phyloP scores from a whole-genome alignment of 768 basidiomycete species.

The Rhodotorula graminis region DNA sequence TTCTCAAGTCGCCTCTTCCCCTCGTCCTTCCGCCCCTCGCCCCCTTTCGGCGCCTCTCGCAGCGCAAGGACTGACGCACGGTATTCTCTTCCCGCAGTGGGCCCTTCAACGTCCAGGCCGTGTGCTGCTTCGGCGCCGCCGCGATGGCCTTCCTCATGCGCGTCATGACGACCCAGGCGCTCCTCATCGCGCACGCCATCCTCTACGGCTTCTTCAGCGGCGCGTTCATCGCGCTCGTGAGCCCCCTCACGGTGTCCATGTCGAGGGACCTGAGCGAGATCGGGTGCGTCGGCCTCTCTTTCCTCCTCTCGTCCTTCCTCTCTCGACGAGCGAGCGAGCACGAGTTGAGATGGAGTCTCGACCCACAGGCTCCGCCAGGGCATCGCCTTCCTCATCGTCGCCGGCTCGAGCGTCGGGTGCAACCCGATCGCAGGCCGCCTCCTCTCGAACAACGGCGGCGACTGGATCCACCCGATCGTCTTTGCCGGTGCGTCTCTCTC shows the following conservation, averaged over 20 bases:
- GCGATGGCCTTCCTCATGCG: slow-evolving; percentile 40
- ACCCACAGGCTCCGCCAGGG: slow-evolving; percentile 13
- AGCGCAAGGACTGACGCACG: too few relatives aligned
- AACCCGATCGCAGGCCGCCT: slow-evolving; percentile 32
- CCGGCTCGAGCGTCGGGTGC: slow-evolving; percentile 10
- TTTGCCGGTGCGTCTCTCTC: slow-evolving; percentile 8
- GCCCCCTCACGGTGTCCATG: slow-evolving; percentile 13
- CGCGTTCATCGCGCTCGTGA: slow-evolving; percentile 43
- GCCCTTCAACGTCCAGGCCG: slow-evolving; percentile 2
- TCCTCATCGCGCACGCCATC: not conserved
- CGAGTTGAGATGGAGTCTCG: too few relatives aligned
- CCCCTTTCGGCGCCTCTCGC: not conserved
- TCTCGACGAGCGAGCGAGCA: not conserved
- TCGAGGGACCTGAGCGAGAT: slow-evolving; percentile 17
- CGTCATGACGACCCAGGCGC: not conserved
- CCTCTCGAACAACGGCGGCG: not conserved
- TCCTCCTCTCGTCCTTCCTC: too few relatives aligned
- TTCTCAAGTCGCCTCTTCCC: too few relatives aligned
- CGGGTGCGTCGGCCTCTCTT: slow-evolving; percentile 1
- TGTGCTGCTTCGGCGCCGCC: slow-evolving; percentile 37
- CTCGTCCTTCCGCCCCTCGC: too few relatives aligned
- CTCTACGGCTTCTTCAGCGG: slow-evolving; percentile 44
- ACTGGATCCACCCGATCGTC: slow-evolving; percentile 20
- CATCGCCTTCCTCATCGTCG: slow-evolving; percentile 27
- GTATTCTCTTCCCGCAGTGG: not conserved